phyloP scores from a whole-genome alignment of 2,329 filamentous ascomycete genomes.

The Gremmenia infestans region DNA sequence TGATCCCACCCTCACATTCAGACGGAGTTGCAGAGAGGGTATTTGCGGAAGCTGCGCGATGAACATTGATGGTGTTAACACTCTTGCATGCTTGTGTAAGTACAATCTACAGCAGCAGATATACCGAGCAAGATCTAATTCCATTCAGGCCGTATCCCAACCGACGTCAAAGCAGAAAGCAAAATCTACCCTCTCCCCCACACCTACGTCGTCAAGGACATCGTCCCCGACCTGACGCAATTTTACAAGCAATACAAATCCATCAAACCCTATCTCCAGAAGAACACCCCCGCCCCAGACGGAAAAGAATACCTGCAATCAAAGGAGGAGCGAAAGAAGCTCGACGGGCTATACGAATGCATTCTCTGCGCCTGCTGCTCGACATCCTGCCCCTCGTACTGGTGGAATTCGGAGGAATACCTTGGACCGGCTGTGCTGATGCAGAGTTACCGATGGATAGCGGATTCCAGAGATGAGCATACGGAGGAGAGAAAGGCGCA shows the following conservation, averaged over 20 bases:
- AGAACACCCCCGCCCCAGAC: constrained; percentile 76
- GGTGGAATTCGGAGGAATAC: constrained; percentile 99
- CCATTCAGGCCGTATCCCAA: constrained; percentile 78
- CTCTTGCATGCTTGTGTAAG: constrained; percentile 93
- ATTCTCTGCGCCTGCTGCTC: constrained; percentile 99
- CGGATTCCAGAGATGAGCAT: constrained; percentile 89
- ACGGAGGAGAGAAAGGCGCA: constrained; percentile 82
- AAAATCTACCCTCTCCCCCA: constrained; percentile 98
- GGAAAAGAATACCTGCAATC: constrained; percentile 89
- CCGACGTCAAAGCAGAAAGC: constrained; percentile 71
- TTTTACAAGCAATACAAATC: constrained; percentile 99
- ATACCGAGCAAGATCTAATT: constrained; percentile 26
- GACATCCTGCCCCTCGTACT: constrained; percentile 99
- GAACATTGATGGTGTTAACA: constrained; percentile 99
- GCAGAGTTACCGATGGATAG: constrained; percentile 96
- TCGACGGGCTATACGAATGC: constrained; percentile 97
- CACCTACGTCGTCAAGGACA: constrained; percentile 98
- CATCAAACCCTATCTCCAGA: constrained; percentile 97
- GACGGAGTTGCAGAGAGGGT: constrained; percentile 92
- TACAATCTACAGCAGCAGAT: constrained; percentile 25
- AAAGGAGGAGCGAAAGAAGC: constrained; percentile 85
- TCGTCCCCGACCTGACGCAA: constrained; percentile 94
- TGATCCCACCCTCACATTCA: constrained; percentile 93
- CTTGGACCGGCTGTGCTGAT: constrained; percentile 93
- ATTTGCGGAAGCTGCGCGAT: constrained; percentile 99